Conservation (phyloP, 2,329 filamentous ascomycete genomes). For the Lachnellula occidentalis region DNA sequence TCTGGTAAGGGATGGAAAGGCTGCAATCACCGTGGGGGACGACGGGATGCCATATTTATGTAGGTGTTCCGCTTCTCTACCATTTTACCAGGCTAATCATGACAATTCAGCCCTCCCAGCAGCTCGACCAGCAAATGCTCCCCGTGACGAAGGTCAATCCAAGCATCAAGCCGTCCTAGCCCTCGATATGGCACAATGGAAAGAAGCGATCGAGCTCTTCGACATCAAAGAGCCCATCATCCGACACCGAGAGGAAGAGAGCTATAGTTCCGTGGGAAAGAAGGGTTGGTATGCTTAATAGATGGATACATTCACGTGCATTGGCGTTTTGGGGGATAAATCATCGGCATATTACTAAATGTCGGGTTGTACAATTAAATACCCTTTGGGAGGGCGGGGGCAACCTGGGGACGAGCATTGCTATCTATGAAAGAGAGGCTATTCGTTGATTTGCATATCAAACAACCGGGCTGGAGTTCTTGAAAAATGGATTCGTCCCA, state of each 20-base stretch:
- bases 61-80: conserved; percentile 42
- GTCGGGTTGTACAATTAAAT: neutral
- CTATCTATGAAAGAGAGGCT: neutral
- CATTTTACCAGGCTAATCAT: conserved; percentile 33
- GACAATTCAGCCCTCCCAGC: conserved; percentile 38
- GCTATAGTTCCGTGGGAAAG: conserved; percentile 18
- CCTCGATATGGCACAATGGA: conserved; percentile 81
- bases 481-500: neutral
- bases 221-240: conserved; percentile 78
- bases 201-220: conserved; percentile 69
- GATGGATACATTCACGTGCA: conserved; percentile 2
- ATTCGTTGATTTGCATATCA: neutral
- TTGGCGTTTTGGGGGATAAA: conserved; percentile 3
- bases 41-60: conserved; percentile 72
- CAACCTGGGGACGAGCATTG: neutral
- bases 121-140: conserved; percentile 25
- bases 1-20: conserved; percentile 77
- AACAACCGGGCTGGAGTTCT: neutral
- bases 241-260: conserved; percentile 62
- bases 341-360: neutral
- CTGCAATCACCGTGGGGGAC: conserved; percentile 68
- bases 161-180: conserved; percentile 85
- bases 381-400: neutral
- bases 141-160: conserved; percentile 29
- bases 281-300: conserved; percentile 30